phyloP scores from a whole-genome alignment of 2,329 filamentous ascomycete species.

The Aureobasidium sp. region DNA sequence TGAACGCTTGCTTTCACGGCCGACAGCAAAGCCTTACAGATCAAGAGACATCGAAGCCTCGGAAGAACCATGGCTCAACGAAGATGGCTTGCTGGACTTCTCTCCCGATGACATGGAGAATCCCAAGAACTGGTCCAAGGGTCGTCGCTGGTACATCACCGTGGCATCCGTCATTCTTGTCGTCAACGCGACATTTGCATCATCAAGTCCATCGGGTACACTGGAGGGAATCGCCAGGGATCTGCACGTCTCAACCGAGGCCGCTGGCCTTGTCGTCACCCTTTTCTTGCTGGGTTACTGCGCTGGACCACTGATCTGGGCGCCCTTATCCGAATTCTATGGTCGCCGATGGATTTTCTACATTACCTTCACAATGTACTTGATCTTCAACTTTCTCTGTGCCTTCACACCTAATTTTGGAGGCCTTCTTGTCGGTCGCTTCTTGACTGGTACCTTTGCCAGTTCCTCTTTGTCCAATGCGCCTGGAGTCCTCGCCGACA shows the following conservation, averaged over 20 bases:
- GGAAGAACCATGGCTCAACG: conserved; percentile 36
- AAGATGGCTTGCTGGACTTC: conserved; percentile 44
- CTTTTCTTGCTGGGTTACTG: conserved; percentile 42
- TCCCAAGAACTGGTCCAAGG: conserved; percentile 39
- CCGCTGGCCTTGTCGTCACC: conserved; percentile 25
- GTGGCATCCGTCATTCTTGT: conserved; percentile 38
- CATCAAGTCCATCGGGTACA: conserved; percentile 32
- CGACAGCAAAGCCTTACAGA: conserved; percentile 46
- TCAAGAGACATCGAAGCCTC: conserved; percentile 30
- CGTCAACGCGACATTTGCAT: conserved; percentile 48
- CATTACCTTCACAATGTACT: conserved; percentile 29
- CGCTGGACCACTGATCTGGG: conserved; percentile 53
- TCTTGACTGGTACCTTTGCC: conserved; percentile 48
- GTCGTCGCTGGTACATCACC: conserved; percentile 36
- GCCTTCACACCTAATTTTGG: conserved; percentile 48
- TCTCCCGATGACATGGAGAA: conserved; percentile 42
- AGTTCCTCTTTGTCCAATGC: conserved; percentile 36
- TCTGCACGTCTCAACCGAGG: conserved; percentile 41
- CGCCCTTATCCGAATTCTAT: conserved; percentile 57
- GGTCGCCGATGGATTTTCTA: conserved; percentile 49
- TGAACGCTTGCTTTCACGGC: conserved; percentile 39
- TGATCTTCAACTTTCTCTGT: conserved; percentile 45
- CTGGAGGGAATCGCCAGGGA: conserved; percentile 34
- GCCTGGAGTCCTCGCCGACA: conserved; percentile 40
- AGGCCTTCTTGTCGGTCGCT: conserved; percentile 44